A percentile compares a stretch with the other conserved stretches of the same genome.
phyloP scores from a whole-genome alignment of 805 yeast species.

The Kuraishia ogatae region DNA sequence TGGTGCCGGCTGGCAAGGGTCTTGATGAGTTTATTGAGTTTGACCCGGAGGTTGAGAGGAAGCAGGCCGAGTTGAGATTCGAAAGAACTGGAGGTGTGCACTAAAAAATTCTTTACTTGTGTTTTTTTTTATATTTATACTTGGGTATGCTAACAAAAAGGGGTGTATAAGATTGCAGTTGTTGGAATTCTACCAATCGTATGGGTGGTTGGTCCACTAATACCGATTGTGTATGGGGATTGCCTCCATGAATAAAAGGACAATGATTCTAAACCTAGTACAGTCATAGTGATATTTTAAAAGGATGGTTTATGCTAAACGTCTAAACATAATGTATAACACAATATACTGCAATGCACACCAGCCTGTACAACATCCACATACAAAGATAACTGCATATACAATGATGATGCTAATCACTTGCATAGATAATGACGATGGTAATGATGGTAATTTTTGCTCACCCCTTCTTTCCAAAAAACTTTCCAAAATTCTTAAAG shows the following conservation, averaged over 20 bases:
- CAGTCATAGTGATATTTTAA: too few species aligned
- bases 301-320: too few species aligned
- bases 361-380: too few species aligned
- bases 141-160: not conserved
- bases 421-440: too few species aligned
- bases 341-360: too few species aligned
- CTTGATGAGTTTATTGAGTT: slow-evolving; percentile 86
- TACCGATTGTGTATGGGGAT: not conserved
- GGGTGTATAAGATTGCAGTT: not conserved
- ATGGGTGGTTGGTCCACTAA: not conserved
- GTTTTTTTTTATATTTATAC: not conserved
- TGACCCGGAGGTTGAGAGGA: slow-evolving; percentile 73
- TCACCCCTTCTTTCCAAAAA: slow-evolving; percentile 31
- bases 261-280: too few species aligned
- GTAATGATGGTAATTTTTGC: too few species aligned
- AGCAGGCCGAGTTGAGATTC: slow-evolving; percentile 57
- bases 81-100: slow-evolving; percentile 70
- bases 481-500: slow-evolving; percentile 52
- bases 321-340: too few species aligned
- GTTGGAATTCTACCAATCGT: not conserved
- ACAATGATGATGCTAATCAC: too few species aligned
- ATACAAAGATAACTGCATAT: too few species aligned
- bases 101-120: slow-evolving; percentile 16
- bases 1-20: slow-evolving; percentile 96
- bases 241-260: too few species aligned